Evolutionary conservation across 208 protist genomes (phyloP).

Genomic region (Trypanosoma avium): DNA sequence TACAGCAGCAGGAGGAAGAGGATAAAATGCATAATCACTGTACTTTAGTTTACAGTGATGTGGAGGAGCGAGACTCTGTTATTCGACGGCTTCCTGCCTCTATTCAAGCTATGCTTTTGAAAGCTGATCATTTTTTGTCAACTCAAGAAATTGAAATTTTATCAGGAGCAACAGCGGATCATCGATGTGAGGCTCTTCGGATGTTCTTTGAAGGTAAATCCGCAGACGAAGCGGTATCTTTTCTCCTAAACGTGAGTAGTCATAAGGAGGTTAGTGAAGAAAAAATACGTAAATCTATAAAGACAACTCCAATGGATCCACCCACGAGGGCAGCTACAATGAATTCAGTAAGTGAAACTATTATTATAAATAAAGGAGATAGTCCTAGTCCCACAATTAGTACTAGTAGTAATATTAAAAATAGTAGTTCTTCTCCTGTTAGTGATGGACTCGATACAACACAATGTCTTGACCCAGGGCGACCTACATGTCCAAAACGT

Average conservation of each 20-base stretch:
- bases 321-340: slow-evolving; percentile 4
- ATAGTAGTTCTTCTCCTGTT: too few species aligned
- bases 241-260: slow-evolving; percentile 30
- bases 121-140: slow-evolving; percentile 38
- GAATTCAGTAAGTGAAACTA: too few species aligned
- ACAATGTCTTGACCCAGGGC: too few species aligned
- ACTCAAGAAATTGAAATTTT: slow-evolving; percentile 33
- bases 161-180: slow-evolving; percentile 27
- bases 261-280: too few species aligned
- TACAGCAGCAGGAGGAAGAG: slow-evolving; percentile 16
- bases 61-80: not conserved
- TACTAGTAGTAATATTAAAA: too few species aligned
- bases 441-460: too few species aligned
- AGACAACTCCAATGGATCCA: not conserved
- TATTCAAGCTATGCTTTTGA: slow-evolving; percentile 54
- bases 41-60: not conserved
- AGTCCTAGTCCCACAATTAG: too few species aligned
- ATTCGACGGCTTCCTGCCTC: slow-evolving; percentile 45
- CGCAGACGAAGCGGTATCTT: slow-evolving; percentile 39
- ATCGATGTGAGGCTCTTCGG: slow-evolving; percentile 58
- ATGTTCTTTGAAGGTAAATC: slow-evolving; percentile 58
- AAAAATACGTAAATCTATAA: slow-evolving; percentile 1
- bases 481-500: too few species aligned
- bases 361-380: too few species aligned
- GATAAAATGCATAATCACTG: not conserved